Percentiles rank a stretch among this genome's conserved stretches.
Conservation (phyloP, 805 yeast genomes). For the Middelhovenomyces tepae region DNA sequence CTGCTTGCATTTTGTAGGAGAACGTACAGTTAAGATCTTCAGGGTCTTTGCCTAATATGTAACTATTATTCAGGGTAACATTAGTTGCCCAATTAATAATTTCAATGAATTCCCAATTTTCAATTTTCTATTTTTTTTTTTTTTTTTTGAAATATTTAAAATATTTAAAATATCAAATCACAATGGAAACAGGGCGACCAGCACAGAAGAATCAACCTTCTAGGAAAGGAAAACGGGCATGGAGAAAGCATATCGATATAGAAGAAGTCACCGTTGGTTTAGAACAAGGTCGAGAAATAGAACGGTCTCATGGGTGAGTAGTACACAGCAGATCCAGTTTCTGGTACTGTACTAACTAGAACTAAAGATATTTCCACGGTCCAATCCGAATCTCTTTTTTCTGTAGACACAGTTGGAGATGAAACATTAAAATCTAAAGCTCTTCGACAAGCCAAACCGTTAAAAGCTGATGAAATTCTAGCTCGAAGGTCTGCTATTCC, state of each 20-base stretch:
- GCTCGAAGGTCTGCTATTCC: conserved; percentile 71
- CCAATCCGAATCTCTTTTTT: conserved; percentile 42
- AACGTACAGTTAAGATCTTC: too few relatives aligned
- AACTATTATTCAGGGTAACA: too few relatives aligned
- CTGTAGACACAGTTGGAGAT: conserved; percentile 62
- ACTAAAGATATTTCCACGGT: conserved; percentile 8
- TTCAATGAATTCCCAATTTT: too few relatives aligned
- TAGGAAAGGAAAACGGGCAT: conserved; percentile 84
- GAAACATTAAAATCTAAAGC: conserved; percentile 33
- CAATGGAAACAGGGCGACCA: conserved; percentile 41
- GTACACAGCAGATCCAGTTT: conserved; percentile 29
- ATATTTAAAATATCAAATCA: too few relatives aligned
- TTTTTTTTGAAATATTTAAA: too few relatives aligned
- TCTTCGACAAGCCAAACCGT: conserved; percentile 31
- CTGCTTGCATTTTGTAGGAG: too few relatives aligned
- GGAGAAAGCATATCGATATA: conserved; percentile 89
- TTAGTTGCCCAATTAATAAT: too few relatives aligned
- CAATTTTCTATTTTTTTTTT: too few relatives aligned
- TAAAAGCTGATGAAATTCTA: conserved; percentile 63
- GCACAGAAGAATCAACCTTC: conserved; percentile 61
- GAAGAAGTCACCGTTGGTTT: conserved; percentile 67
- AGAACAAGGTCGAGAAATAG: conserved; percentile 59
- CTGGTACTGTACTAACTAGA: conserved; percentile 6
- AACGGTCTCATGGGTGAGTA: conserved; percentile 31
- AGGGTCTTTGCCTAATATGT: too few relatives aligned